A percentile compares a stretch with the other conserved stretches of the same genome.
Conservation (phyloP, 768 basidiomycete species). For the Ephemerocybe angulata region DNA sequence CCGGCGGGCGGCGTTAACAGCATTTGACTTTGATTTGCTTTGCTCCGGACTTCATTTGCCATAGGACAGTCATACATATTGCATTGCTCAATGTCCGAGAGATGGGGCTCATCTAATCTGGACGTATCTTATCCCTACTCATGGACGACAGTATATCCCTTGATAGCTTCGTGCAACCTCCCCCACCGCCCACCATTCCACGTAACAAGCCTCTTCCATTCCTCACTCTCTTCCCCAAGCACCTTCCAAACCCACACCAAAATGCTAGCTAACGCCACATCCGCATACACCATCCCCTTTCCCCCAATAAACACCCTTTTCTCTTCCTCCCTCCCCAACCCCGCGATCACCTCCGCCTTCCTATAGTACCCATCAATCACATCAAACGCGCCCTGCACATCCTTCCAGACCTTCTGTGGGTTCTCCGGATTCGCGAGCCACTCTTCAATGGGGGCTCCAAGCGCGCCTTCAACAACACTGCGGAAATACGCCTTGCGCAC, state of each 20-base stretch:
- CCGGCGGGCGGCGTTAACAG: too few relatives aligned
- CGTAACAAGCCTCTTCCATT: slow-evolving; percentile 21
- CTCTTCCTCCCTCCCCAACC: slow-evolving; percentile 29
- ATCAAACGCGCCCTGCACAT: background rate
- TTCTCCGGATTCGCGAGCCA: background rate
- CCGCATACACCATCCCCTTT: background rate
- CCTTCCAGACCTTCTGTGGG: background rate
- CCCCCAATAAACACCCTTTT: background rate
- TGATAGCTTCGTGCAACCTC: background rate
- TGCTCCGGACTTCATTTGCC: too few relatives aligned
- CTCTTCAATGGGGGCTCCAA: slow-evolving; percentile 5
- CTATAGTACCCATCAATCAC: background rate
- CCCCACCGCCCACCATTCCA: slow-evolving; percentile 33
- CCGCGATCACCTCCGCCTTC: too few relatives aligned
- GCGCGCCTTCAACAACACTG: slow-evolving; percentile 16
- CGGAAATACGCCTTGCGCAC: background rate
- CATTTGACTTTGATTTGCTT: too few relatives aligned
- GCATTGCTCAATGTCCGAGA: too few relatives aligned
- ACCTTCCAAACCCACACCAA: slow-evolving; percentile 2
- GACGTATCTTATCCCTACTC: too few relatives aligned
- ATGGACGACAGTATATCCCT: background rate
- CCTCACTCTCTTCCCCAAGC: slow-evolving; percentile 19
- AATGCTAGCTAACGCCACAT: background rate
- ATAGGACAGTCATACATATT: too few relatives aligned
- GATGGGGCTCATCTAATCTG: too few relatives aligned